A percentile compares a stretch with the other conserved stretches of the same genome.
Conservation (phyloP, 129 eudicot genomes). For the Scalesia atractyloides region DNA sequence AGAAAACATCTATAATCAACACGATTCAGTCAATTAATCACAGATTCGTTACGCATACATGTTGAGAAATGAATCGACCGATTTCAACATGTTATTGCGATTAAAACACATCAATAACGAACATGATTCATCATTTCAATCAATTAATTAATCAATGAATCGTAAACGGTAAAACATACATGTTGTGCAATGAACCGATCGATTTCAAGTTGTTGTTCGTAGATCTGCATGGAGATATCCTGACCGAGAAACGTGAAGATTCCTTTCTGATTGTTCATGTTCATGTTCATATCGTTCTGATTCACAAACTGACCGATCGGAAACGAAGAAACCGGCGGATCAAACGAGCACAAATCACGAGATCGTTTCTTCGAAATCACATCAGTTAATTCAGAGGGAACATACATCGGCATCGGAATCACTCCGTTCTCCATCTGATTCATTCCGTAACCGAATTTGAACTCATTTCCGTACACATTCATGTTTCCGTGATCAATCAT, state of each 20-base stretch:
- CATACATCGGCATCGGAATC: constrained; percentile 40
- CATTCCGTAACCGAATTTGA: constrained; percentile 41
- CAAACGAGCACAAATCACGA: constrained; percentile 35
- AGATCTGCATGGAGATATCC: constrained; percentile 58
- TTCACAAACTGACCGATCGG: constrained; percentile 32
- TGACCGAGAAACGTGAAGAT: constrained; percentile 68
- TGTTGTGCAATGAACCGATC: constrained; percentile 50
- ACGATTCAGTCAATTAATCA: no score
- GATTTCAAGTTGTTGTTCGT: constrained; percentile 62
- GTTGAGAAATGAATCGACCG: no score
- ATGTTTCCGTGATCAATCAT: constrained; percentile 48
- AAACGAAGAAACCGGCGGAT: constrained; percentile 25
- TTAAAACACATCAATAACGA: neutral
- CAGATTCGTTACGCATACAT: no score
- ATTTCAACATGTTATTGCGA: no score
- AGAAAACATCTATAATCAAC: no score
- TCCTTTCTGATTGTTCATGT: constrained; percentile 11
- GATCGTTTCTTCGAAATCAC: constrained; percentile 65
- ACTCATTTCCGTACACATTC: constrained; percentile 31
- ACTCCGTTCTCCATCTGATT: constrained; percentile 40
- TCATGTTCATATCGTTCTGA: neutral
- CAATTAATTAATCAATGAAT: neutral
- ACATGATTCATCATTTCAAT: neutral
- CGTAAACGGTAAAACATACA: constrained; percentile 10
- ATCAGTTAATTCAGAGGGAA: constrained; percentile 31